Percentiles rank a stretch among this genome's conserved stretches.
These are phyloP conservation scores for Posidonia oceanica DNA, from an alignment of 116 monocot genomes.

Conservation along the genomic window DNA sequence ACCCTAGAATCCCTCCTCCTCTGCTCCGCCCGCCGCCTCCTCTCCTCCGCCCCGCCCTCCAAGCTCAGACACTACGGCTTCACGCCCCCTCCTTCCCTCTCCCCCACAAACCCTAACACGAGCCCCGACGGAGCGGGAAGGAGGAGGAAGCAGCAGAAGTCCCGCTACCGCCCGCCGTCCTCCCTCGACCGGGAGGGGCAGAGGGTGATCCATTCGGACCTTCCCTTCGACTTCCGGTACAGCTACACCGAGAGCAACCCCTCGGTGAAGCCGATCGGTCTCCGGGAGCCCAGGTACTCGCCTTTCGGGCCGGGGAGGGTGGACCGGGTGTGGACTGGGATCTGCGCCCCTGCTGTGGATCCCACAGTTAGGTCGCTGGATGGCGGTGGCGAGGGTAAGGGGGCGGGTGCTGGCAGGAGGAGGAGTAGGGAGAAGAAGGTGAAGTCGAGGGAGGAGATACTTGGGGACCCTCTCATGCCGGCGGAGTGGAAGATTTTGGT, in stretches of 20 bases:
- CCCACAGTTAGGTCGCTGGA: constrained; percentile 53
- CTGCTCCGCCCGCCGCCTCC: constrained; percentile 3
- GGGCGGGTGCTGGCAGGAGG: constrained; percentile 4
- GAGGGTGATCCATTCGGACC: constrained; percentile 52
- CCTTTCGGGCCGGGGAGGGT: constrained; percentile 77
- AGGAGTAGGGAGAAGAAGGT: constrained; percentile 11
- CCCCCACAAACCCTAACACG: constrained; percentile 20
- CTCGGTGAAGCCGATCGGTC: constrained; percentile 66
- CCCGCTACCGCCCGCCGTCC: constrained; percentile 65
- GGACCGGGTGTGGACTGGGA: constrained; percentile 81
- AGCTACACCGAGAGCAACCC: constrained; percentile 95
- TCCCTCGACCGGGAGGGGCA: constrained; percentile 47
- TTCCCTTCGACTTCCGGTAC: constrained; percentile 96
- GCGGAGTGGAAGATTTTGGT: constrained; percentile 54
- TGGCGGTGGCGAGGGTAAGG: constrained; percentile 23
- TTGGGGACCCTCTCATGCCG: constrained; percentile 53
- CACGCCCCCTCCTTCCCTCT: constrained; percentile 52
- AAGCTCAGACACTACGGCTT: constrained; percentile 66
- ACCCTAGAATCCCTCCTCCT: constrained; percentile 10
- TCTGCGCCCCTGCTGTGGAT: constrained; percentile 70
- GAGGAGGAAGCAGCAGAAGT: constrained; percentile 36
- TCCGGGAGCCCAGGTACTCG: constrained; percentile 89
- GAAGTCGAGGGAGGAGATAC: constrained; percentile 33
- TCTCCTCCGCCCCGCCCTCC: constrained; percentile 25
- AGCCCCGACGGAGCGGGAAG: background rate